A percentile compares a stretch with the other conserved stretches of the same genome.
Conservation (phyloP, 495 filamentous ascomycete genomes). For the Penicillium ochrochloron region DNA sequence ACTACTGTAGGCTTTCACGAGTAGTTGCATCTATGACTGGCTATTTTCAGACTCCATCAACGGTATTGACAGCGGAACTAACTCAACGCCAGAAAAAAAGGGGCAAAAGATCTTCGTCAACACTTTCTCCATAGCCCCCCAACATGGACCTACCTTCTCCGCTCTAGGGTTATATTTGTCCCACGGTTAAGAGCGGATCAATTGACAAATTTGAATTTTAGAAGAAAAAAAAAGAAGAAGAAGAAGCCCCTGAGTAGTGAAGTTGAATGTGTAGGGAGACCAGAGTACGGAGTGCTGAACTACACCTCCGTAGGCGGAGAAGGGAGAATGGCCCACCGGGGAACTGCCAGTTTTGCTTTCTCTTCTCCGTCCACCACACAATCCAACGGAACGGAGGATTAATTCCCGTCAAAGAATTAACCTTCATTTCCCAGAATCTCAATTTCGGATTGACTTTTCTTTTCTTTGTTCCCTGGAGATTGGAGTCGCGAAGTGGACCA, state of each 20-base stretch:
- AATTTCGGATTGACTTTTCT: conserved; percentile 13
- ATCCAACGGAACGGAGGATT: background rate
- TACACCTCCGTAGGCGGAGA: background rate
- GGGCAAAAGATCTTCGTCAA: conserved; percentile 10
- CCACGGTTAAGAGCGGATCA: conserved; percentile 7
- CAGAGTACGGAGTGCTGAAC: background rate
- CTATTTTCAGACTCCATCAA: background rate
- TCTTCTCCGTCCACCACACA: background rate
- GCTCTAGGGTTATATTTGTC: background rate
- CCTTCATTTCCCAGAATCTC: background rate
- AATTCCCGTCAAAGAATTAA: background rate
- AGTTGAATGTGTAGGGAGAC: background rate
- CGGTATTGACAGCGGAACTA: background rate
- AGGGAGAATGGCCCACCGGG: background rate
- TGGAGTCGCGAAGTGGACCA: background rate
- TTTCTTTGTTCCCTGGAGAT: background rate
- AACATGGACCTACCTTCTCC: background rate
- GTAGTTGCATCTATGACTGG: background rate
- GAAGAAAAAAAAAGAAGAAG: too few relatives aligned
- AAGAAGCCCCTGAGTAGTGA: background rate
- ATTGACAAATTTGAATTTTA: background rate
- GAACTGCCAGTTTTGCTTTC: background rate
- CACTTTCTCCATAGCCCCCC: background rate
- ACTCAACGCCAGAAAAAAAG: conserved; percentile 5
- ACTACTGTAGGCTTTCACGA: background rate